phyloP scores from a whole-genome alignment of 768 basidiomycete genomes.

The Mrakia blollopis region DNA sequence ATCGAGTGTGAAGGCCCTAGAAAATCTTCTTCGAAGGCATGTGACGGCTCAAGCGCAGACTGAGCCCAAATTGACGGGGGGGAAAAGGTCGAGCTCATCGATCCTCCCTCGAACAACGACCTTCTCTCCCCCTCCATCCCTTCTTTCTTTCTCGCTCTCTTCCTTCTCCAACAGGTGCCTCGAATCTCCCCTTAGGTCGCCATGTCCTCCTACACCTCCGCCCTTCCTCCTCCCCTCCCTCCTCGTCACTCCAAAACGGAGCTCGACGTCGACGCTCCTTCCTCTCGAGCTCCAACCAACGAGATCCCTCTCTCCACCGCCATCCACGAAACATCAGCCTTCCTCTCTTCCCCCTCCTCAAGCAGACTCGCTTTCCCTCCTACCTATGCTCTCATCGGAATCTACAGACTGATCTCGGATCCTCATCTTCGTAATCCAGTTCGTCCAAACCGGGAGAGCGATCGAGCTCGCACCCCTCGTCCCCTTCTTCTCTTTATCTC shows the following conservation, averaged over 20 bases:
- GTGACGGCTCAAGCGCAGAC: neutral
- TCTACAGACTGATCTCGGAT: slow-evolving; percentile 3
- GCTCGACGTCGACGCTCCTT: neutral
- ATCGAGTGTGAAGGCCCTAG: neutral
- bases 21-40: neutral
- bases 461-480: neutral
- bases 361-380: slow-evolving; percentile 15
- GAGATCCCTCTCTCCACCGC: neutral
- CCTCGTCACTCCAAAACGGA: neutral
- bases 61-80: neutral
- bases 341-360: neutral
- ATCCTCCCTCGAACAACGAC: neutral
- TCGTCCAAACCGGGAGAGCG: neutral
- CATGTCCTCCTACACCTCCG: neutral
- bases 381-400: slow-evolving; percentile 18
- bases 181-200: neutral
- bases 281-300: neutral
- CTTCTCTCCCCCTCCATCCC: neutral
- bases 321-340: neutral
- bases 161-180: neutral
- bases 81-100: neutral
- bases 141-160: neutral
- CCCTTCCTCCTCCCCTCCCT: neutral
- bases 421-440: neutral
- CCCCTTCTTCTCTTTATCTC: neutral